These are phyloP conservation scores for Cyberlindnera americana DNA, from an alignment of 805 yeast genomes.

Conservation along the genomic window DNA sequence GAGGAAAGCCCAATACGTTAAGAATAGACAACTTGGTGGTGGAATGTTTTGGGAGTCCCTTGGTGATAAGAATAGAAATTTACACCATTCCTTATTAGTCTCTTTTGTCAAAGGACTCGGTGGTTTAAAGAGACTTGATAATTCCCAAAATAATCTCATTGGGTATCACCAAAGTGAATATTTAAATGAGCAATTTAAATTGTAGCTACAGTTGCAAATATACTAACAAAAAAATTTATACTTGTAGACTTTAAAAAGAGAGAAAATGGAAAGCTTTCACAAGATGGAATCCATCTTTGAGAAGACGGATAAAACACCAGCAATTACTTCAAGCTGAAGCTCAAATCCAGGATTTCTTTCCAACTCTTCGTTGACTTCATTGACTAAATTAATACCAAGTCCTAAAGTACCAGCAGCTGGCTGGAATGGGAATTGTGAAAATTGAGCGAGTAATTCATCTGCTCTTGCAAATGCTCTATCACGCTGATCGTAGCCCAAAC, in stretches of 20 bases:
- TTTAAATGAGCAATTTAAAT: conserved; percentile 6
- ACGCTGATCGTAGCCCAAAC: conserved; percentile 79
- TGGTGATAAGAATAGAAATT: conserved; percentile 51
- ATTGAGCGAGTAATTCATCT: conserved; percentile 84
- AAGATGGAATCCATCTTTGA: conserved; percentile 88
- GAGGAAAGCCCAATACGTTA: conserved; percentile 59
- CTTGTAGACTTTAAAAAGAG: too few relatives aligned
- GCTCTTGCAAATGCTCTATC: conserved; percentile 92
- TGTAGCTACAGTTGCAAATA: background rate
- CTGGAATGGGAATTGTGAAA: conserved; percentile 80
- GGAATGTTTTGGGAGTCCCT: conserved; percentile 96
- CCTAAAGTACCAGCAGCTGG: conserved; percentile 60
- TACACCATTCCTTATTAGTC: conserved; percentile 38
- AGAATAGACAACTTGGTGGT: conserved; percentile 56
- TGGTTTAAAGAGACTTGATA: conserved; percentile 11
- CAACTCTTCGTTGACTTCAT: conserved; percentile 42
- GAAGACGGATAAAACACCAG: conserved; percentile 88
- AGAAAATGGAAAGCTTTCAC: too few relatives aligned
- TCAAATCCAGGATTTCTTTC: conserved; percentile 41
- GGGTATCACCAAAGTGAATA: conserved; percentile 15
- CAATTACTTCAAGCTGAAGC: conserved; percentile 79
- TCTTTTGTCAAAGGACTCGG: conserved; percentile 38
- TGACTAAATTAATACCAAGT: conserved; percentile 63
- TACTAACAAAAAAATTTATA: background rate
- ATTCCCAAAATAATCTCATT: conserved; percentile 7